phyloP scores from a whole-genome alignment of 306 rosid genomes.

The Ammopiptanthus mongolicus region DNA sequence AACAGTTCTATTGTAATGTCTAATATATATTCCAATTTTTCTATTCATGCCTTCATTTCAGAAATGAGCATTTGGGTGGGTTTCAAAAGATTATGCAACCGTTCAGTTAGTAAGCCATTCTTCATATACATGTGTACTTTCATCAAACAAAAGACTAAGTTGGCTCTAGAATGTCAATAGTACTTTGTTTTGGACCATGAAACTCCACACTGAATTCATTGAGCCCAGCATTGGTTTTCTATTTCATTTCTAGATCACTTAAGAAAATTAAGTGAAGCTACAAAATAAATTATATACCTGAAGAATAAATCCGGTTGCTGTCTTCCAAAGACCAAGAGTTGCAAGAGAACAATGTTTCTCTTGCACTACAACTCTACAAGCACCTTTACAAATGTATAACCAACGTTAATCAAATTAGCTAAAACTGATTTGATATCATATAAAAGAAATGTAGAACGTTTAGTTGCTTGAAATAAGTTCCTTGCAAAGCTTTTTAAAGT shows the following conservation, averaged over 20 bases:
- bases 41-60: too few species aligned
- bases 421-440: neutral
- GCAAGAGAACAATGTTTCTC: slow-evolving; percentile 71
- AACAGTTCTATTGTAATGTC: too few species aligned
- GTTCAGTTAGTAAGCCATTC: neutral
- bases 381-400: slow-evolving; percentile 44
- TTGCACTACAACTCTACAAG: slow-evolving; percentile 97
- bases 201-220: slow-evolving; percentile 92
- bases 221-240: slow-evolving; percentile 67
- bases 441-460: neutral
- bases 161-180: slow-evolving; percentile 16
- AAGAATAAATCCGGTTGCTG: slow-evolving; percentile 87
- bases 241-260: neutral
- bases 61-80: too few species aligned
- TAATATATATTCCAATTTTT: too few species aligned
- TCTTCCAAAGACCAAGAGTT: slow-evolving; percentile 74
- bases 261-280: neutral
- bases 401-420: neutral
- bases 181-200: slow-evolving; percentile 99
- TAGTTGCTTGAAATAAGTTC: neutral
- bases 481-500: neutral
- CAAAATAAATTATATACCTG: slow-evolving; percentile 49
- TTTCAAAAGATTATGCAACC: neutral
- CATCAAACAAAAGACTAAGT: slow-evolving; percentile 11
- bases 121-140: slow-evolving; percentile 3